phyloP scores from a whole-genome alignment of 2,329 filamentous ascomycete genomes.

The Cadophora malorum region DNA sequence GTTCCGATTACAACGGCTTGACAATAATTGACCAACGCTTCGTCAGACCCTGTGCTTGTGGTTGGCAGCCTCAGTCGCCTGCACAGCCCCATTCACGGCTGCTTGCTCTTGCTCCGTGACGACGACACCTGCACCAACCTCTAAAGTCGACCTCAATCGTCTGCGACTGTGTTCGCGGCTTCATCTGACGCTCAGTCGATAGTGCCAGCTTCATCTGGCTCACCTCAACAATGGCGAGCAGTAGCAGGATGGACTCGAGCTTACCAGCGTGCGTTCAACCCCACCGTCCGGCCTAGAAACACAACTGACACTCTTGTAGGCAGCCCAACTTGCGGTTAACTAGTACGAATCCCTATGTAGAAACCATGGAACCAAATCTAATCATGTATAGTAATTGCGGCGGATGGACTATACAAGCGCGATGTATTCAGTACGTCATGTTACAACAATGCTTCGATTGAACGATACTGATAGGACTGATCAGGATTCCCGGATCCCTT shows the following conservation, averaged over 20 bases:
- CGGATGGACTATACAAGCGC: conserved; percentile 97
- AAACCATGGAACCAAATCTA: conserved; percentile 42
- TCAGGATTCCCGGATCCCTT: conserved; percentile 97
- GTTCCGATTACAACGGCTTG: conserved; percentile 27
- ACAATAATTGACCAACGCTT: conserved; percentile 30
- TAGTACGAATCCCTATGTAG: conserved; percentile 62
- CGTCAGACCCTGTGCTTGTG: conserved; percentile 33
- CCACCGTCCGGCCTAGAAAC: conserved; percentile 25
- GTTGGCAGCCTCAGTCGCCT: conserved; percentile 33
- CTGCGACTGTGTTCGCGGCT: conserved; percentile 27
- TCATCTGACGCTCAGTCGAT: conserved; percentile 43
- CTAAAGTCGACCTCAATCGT: conserved; percentile 27
- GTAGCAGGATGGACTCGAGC: conserved; percentile 62
- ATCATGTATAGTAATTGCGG: conserved; percentile 83
- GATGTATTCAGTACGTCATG: conserved; percentile 91
- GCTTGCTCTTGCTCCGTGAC: conserved; percentile 26
- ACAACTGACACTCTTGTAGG: conserved; percentile 52
- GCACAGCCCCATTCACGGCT: conserved; percentile 39
- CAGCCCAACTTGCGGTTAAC: conserved; percentile 91
- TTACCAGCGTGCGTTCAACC: conserved; percentile 63
- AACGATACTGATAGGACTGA: conserved; percentile 33
- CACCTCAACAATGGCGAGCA: conserved; percentile 51
- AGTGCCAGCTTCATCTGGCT: conserved; percentile 41
- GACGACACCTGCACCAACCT: conserved; percentile 32
- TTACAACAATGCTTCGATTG: not conserved